Evolutionary conservation across 805 yeast genomes (phyloP).

Genomic region (Phaffomyces opuntiae): DNA sequence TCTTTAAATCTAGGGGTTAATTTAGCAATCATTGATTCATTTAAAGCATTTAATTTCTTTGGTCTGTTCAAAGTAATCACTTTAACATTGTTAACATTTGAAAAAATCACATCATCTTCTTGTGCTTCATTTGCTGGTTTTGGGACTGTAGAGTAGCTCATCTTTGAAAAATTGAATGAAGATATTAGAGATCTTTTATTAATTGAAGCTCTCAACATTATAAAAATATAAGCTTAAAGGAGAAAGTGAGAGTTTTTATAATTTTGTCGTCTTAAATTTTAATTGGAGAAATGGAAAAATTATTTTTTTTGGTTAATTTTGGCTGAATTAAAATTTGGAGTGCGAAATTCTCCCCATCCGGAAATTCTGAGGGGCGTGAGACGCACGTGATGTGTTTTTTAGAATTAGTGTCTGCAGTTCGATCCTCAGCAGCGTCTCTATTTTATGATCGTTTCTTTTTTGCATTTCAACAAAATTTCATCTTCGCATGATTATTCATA

Average conservation of each 20-base stretch:
- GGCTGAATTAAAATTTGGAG: neutral
- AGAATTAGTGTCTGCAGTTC: neutral
- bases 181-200: too few relatives aligned
- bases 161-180: neutral
- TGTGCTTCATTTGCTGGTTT: too few relatives aligned
- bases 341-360: neutral
- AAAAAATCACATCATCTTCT: slow-evolving; percentile 54
- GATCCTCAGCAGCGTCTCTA: too few relatives aligned
- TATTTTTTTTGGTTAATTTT: neutral
- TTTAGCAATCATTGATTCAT: slow-evolving; percentile 63
- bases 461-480: too few relatives aligned
- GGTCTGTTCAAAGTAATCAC: slow-evolving; percentile 74
- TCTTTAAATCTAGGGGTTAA: slow-evolving; percentile 71
- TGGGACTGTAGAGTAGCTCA: slow-evolving; percentile 1
- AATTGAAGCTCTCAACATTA: neutral
- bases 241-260: neutral
- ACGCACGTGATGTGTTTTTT: too few relatives aligned
- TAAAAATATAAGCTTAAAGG: neutral
- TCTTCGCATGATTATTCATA: too few relatives aligned
- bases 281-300: too few relatives aligned
- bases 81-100: slow-evolving; percentile 58
- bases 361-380: neutral
- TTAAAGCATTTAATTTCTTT: slow-evolving; percentile 77
- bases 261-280: too few relatives aligned
- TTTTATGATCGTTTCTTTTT: too few relatives aligned